These are phyloP conservation scores for Hemileccinum impolitum DNA, from an alignment of 768 basidiomycete genomes.

Conservation along the genomic window DNA sequence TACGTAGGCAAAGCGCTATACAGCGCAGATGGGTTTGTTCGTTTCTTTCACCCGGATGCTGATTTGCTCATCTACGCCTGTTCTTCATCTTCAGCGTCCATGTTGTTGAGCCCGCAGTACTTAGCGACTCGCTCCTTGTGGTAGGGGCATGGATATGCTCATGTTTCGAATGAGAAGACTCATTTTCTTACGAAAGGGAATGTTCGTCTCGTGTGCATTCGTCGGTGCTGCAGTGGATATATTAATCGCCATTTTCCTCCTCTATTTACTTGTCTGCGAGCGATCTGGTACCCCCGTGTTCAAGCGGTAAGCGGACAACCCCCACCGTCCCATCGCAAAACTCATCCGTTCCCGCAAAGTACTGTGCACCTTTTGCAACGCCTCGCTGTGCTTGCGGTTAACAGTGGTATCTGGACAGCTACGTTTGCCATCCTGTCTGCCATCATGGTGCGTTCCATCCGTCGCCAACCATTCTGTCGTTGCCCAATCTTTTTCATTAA, in stretches of 20 bases:
- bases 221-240: constrained; percentile 7
- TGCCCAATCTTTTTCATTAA: too few species aligned
- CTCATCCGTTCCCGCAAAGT: neutral
- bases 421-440: constrained; percentile 41
- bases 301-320: neutral
- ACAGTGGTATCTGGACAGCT: constrained; percentile 45
- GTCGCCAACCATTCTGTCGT: too few species aligned
- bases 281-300: neutral
- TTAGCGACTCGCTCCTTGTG: neutral
- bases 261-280: constrained; percentile 3
- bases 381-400: constrained; percentile 12
- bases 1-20: neutral
- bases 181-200: neutral
- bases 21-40: constrained; percentile 1
- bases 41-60: neutral
- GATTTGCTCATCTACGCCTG: neutral
- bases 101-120: neutral
- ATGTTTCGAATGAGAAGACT: neutral
- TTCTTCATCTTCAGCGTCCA: neutral
- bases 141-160: neutral
- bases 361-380: constrained; percentile 6
- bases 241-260: constrained; percentile 2
- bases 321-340: neutral
- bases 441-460: constrained; percentile 6
- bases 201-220: neutral